These are phyloP conservation scores for Globisporangium cystogenes DNA, from an alignment of 352 stramenopile genomes.

Conservation along the genomic window DNA sequence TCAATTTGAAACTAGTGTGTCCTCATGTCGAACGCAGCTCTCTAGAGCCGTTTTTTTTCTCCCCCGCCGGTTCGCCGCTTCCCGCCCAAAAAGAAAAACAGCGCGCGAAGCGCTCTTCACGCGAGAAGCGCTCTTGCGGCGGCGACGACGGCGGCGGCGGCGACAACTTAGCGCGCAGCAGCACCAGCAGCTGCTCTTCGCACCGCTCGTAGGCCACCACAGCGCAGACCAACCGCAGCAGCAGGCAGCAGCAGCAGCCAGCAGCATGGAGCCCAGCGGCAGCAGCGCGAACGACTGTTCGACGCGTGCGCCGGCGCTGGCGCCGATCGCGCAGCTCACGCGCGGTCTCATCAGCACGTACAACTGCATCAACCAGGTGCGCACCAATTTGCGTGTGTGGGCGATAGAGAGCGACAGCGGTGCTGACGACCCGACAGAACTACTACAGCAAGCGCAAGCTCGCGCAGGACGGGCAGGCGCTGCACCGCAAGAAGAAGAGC, in stretches of 20 bases:
- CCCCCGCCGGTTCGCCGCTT: not conserved
- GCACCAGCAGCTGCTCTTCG: not conserved
- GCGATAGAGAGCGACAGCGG: not conserved
- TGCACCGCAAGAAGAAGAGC: slow-evolving; percentile 56
- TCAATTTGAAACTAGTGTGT: too few relatives aligned
- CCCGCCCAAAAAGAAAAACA: not conserved
- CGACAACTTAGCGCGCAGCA: not conserved
- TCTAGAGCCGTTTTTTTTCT: not conserved
- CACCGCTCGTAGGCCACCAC: too few relatives aligned
- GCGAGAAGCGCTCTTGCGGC: not conserved
- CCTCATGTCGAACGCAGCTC: not conserved
- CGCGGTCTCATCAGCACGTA: slow-evolving; percentile 95
- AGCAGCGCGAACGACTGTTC: not conserved
- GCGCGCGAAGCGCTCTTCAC: not conserved
- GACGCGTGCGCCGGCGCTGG: slow-evolving; percentile 25
- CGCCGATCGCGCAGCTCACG: slow-evolving; percentile 80
- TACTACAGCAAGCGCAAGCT: slow-evolving; percentile 79
- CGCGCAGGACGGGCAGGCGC: slow-evolving; percentile 29
- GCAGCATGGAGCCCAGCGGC: slow-evolving; percentile 10
- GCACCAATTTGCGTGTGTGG: not conserved
- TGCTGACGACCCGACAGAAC: slow-evolving; percentile 33
- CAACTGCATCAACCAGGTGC: slow-evolving; percentile 94
- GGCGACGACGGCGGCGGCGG: too few relatives aligned
- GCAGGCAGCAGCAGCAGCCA: not conserved
- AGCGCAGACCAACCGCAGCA: too few relatives aligned